These are phyloP conservation scores for Vanrija pseudolonga DNA, from an alignment of 1,284 basidiomycete species.

Conservation along the genomic window DNA sequence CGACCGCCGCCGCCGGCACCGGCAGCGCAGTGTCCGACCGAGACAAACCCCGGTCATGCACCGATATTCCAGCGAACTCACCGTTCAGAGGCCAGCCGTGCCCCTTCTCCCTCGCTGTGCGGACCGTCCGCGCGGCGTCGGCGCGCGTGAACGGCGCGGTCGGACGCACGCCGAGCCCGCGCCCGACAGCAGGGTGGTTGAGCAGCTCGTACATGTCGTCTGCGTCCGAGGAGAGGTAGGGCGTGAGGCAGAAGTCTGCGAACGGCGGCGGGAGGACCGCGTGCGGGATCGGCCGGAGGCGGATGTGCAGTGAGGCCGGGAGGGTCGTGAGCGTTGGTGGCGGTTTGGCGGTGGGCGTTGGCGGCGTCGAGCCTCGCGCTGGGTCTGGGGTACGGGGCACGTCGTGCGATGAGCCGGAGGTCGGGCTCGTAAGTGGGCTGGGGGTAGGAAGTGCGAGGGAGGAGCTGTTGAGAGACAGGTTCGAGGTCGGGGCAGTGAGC, in stretches of 20 bases:
- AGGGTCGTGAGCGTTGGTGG: too few species aligned
- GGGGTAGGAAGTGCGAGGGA: too few species aligned
- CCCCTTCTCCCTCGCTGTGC: neutral
- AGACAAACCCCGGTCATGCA: too few species aligned
- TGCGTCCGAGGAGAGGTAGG: neutral
- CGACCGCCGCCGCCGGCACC: too few species aligned
- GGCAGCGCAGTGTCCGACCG: too few species aligned
- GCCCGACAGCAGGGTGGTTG: neutral
- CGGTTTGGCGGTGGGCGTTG: too few species aligned
- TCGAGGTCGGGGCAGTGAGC: too few species aligned
- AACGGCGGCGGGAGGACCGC: neutral
- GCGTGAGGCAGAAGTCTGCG: conserved; percentile 1
- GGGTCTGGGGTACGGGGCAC: too few species aligned
- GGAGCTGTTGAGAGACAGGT: too few species aligned
- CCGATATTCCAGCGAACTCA: neutral
- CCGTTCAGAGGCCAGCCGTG: neutral
- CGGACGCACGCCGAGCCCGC: neutral
- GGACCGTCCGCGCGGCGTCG: neutral
- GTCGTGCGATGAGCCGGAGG: too few species aligned
- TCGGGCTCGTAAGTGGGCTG: too few species aligned
- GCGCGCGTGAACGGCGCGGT: neutral
- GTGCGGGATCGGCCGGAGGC: neutral
- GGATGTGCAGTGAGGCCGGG: neutral
- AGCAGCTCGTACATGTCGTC: neutral
- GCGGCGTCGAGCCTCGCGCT: too few species aligned